phyloP scores from a whole-genome alignment of 2,329 filamentous ascomycete species.

The Massarina eburnea region DNA sequence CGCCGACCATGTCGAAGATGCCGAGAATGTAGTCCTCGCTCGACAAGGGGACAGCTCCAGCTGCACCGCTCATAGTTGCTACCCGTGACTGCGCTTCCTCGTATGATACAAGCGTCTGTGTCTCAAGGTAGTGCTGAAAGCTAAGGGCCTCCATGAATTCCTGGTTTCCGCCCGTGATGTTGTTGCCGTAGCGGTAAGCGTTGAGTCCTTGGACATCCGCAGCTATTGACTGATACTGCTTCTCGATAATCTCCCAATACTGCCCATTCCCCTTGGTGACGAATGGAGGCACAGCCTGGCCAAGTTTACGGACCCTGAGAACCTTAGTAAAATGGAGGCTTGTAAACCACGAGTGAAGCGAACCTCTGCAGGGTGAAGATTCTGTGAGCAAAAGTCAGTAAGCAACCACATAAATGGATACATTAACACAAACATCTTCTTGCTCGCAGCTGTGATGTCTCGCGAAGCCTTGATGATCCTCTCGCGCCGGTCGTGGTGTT shows the following conservation, averaged over 20 bases:
- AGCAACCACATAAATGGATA: neutral
- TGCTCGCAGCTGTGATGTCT: conserved; percentile 90
- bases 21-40: conserved; percentile 87
- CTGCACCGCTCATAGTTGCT: conserved; percentile 39
- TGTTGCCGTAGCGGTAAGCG: conserved; percentile 77
- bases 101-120: conserved; percentile 71
- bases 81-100: conserved; percentile 56
- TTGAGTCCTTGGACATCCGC: conserved; percentile 78
- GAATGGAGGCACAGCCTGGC: conserved; percentile 64
- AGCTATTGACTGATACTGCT: conserved; percentile 67
- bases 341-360: neutral
- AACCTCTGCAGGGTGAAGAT: conserved; percentile 85
- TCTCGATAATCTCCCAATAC: conserved; percentile 70
- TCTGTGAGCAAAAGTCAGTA: conserved; percentile 47
- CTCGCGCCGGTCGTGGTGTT: conserved; percentile 91
- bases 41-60: conserved; percentile 64
- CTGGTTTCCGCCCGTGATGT: conserved; percentile 80
- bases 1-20: conserved; percentile 89
- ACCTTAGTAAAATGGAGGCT: conserved; percentile 11
- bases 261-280: conserved; percentile 71
- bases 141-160: conserved; percentile 92
- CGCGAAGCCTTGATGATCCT: conserved; percentile 86
- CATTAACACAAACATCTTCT: conserved; percentile 76
- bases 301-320: conserved; percentile 61
- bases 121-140: conserved; percentile 83